phyloP scores from a whole-genome alignment of 495 filamentous ascomycete species.

The Xylaria flabelliformis region DNA sequence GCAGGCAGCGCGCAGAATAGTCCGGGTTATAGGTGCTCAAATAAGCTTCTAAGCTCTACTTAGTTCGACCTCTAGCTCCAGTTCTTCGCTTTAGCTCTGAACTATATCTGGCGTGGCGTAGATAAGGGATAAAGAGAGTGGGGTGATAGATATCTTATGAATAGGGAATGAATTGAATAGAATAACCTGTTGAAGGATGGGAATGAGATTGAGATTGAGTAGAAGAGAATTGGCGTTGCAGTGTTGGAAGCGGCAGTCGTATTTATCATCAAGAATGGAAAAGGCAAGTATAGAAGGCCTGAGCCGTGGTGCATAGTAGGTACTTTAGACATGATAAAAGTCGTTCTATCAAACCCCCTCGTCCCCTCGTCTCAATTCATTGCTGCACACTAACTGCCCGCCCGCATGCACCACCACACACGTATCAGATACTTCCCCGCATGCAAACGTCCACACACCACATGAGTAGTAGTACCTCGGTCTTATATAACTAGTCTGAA shows the following conservation, averaged over 20 bases:
- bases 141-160: neutral
- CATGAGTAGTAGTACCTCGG: neutral
- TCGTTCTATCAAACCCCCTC: slow-evolving; percentile 9
- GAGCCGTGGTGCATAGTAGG: neutral
- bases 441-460: neutral
- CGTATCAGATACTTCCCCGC: neutral
- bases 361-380: neutral
- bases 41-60: slow-evolving; percentile 13
- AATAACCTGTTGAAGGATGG: neutral
- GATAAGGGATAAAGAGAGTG: neutral
- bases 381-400: neutral
- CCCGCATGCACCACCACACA: neutral
- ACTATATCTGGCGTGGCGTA: neutral
- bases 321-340: slow-evolving; percentile 5
- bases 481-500: neutral
- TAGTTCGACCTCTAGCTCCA: neutral
- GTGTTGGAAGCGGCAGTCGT: neutral
- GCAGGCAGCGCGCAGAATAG: neutral
- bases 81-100: neutral
- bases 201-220: neutral
- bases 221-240: neutral
- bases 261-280: slow-evolving; percentile 11
- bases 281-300: neutral
- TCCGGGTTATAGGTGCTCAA: neutral
- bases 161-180: neutral